These are phyloP conservation scores for Meira miltonrushii DNA, from an alignment of 1,284 basidiomycete species.

Conservation along the genomic window DNA sequence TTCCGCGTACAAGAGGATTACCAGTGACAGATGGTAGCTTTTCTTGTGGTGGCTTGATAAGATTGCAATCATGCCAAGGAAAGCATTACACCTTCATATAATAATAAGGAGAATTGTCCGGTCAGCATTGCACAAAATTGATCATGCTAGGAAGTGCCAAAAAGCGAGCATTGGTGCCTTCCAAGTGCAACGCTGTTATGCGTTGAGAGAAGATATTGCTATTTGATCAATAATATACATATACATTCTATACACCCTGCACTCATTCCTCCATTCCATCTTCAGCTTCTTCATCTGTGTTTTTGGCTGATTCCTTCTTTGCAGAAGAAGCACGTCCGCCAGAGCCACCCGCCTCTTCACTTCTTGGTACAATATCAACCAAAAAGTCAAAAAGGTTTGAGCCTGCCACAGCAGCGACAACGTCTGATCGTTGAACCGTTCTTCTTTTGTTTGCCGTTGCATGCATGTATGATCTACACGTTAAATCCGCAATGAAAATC, in stretches of 20 bases:
- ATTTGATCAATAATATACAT: too few species aligned
- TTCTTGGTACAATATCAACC: slow-evolving; percentile 43
- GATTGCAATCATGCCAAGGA: too few species aligned
- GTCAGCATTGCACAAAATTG: too few species aligned
- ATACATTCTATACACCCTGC: background rate
- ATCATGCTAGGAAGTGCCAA: too few species aligned
- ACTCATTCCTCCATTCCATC: slow-evolving; percentile 5
- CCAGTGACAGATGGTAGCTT: too few species aligned
- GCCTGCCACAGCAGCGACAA: slow-evolving; percentile 43
- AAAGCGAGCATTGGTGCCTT: too few species aligned
- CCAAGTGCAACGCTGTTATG: too few species aligned
- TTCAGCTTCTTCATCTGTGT: background rate
- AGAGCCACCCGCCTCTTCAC: background rate
- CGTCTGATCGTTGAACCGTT: slow-evolving; percentile 48
- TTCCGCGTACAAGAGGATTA: too few species aligned
- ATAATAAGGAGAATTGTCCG: too few species aligned
- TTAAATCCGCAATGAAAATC: slow-evolving; percentile 52
- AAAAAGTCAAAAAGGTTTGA: slow-evolving; percentile 52
- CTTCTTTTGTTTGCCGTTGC: slow-evolving; percentile 48
- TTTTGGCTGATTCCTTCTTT: background rate
- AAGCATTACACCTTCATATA: too few species aligned
- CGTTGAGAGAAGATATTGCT: too few species aligned
- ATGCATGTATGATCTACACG: slow-evolving; percentile 48
- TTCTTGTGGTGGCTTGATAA: too few species aligned
- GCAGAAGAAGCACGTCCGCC: background rate